Evolutionary conservation across 2,329 filamentous ascomycete species (phyloP), one percentile per base, ranked within the genome.

Genomic region (Fusarium sp.): DNA sequence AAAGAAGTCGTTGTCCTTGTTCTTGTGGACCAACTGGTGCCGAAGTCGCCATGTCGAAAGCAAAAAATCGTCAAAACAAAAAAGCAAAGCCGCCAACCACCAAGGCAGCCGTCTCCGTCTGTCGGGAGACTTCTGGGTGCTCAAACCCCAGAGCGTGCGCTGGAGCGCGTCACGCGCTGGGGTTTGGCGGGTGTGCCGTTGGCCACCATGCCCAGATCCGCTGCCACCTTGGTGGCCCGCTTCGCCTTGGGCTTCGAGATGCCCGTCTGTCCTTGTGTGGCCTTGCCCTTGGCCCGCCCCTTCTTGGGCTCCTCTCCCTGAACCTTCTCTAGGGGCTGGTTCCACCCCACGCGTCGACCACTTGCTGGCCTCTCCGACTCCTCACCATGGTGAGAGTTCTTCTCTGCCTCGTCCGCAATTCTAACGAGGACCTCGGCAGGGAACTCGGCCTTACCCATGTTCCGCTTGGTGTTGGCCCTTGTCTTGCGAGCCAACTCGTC

Each of bases 121-220:
- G 39, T 18, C 16, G 39, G 16, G 45, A 53, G 55, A 24, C 8
- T 35, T 44, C 33, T 60, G 36, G 44, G 56, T 22, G 31, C 61
- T 74, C 65, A 79, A 44, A 61, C 58, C 72, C 74, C 64, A 33
- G 63, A 69, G 42, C 79, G 78, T 35, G 78, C 69, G 59, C 77
- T 68, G 30, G 80, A 75, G 39, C 80, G 78, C 38, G 80, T 82
- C 55, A 79, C 69, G 30, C 80, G 76, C 51, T 70, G 74, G 28
- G 79, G 75, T 59, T 79, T 81, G 33, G 78, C 80, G 10, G 81
- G 81, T 13, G 81, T 82, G 47, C 80, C 79, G 33, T 81, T 82
- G 33, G 74, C 73, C 41, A 76, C 77, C 79, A 80, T 81, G 50
- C 80, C 80, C 61, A 82, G 68, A 38, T 72, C 77, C 54, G 79